These are phyloP conservation scores for Zygnema cylindricum DNA, from an alignment of 139 green algal genomes.

Conservation along the genomic window DNA sequence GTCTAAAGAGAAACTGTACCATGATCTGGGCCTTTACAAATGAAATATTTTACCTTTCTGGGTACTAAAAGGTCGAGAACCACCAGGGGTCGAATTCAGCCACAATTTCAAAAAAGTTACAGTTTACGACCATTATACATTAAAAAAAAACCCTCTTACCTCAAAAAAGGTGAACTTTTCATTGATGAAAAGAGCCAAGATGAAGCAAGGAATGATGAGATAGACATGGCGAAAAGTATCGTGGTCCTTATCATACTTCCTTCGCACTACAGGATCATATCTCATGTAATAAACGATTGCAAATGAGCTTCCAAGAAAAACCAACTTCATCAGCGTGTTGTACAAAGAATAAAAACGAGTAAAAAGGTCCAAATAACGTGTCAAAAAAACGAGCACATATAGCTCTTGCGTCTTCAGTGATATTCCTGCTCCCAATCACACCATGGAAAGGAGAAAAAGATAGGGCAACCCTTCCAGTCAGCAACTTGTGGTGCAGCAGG, in stretches of 20 bases:
- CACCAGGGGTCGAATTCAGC: not conserved
- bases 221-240: conserved; percentile 95
- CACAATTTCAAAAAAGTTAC: too few relatives aligned
- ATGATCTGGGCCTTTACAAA: too few relatives aligned
- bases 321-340: conserved; percentile 98
- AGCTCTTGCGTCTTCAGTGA: conserved; percentile 98
- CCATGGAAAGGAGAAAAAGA: too few relatives aligned
- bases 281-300: conserved; percentile 94
- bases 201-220: conserved; percentile 77
- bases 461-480: too few relatives aligned
- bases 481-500: too few relatives aligned
- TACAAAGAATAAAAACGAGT: conserved; percentile 93
- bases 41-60: too few relatives aligned
- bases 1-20: too few relatives aligned
- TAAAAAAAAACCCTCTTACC: conserved; percentile 70
- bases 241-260: conserved; percentile 95
- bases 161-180: conserved; percentile 80
- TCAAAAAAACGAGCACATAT: conserved; percentile 94
- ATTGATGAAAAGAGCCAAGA: conserved; percentile 85
- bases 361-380: conserved; percentile 96
- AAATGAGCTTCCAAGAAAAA: conserved; percentile 85
- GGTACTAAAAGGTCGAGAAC: too few relatives aligned
- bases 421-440: too few relatives aligned
- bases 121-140: too few relatives aligned
- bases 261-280: conserved; percentile 82